Conservation (phyloP, 2,329 filamentous ascomycete genomes). For the Tolypocladium ophioglossoides region DNA sequence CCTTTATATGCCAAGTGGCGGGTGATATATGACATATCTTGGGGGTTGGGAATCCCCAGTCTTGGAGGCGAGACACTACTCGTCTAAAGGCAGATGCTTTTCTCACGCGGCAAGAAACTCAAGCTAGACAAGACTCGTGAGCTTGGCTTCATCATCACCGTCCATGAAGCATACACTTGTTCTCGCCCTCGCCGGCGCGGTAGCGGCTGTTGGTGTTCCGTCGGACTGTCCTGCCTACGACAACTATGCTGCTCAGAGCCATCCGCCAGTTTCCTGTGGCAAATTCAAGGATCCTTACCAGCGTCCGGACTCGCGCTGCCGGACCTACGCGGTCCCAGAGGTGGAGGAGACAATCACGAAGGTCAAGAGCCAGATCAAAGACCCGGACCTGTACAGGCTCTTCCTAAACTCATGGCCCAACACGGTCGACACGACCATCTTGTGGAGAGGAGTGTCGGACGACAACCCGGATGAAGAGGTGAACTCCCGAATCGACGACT, state of each 20-base stretch:
- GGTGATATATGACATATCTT: background rate
- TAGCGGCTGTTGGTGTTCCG: slow-evolving; percentile 10
- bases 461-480: slow-evolving; percentile 50
- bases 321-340: slow-evolving; percentile 66
- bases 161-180: slow-evolving; percentile 1
- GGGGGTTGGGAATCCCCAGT: background rate
- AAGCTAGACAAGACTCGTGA: background rate
- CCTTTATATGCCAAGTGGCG: background rate
- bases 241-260: slow-evolving; percentile 26
- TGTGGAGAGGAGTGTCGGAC: slow-evolving; percentile 52
- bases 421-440: slow-evolving; percentile 62
- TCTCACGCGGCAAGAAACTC: background rate
- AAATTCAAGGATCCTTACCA: slow-evolving; percentile 69
- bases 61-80: background rate
- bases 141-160: background rate
- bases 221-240: slow-evolving; percentile 24
- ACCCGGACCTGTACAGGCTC: slow-evolving; percentile 63
- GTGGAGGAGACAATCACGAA: slow-evolving; percentile 66
- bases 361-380: slow-evolving; percentile 58
- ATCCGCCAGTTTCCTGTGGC: slow-evolving; percentile 68
- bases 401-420: slow-evolving; percentile 68
- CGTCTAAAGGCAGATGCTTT: too few relatives aligned
- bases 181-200: slow-evolving; percentile 22
- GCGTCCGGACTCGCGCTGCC: slow-evolving; percentile 63
- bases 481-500: background rate